Evolutionary conservation across 768 basidiomycete genomes (phyloP).

Genomic region (Tulasnella sp.): DNA sequence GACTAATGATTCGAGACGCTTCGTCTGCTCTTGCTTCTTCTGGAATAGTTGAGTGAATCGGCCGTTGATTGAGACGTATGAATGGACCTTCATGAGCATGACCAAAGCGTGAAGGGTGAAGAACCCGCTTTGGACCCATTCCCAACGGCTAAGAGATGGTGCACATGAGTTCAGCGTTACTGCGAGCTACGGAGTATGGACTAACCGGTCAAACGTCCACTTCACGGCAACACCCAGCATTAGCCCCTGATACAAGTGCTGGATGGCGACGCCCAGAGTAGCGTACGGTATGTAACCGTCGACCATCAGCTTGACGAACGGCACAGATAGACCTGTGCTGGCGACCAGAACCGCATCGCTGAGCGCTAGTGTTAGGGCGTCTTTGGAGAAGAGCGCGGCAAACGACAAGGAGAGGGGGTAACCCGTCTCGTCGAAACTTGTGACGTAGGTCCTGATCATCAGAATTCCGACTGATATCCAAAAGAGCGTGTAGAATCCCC

Average conservation of each 20-base stretch:
- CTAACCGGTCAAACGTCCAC: slow-evolving; percentile 86
- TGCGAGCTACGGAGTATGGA: not conserved
- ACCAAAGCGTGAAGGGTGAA: slow-evolving; percentile 82
- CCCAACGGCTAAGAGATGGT: slow-evolving; percentile 68
- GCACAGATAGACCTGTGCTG: slow-evolving; percentile 65
- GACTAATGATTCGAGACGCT: slow-evolving; percentile 46
- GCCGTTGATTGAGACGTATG: slow-evolving; percentile 86
- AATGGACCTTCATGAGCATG: slow-evolving; percentile 96
- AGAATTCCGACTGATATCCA: slow-evolving; percentile 69
- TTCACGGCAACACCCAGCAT: slow-evolving; percentile 70
- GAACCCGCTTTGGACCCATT: slow-evolving; percentile 95
- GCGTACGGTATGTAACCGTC: slow-evolving; percentile 80
- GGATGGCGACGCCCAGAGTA: slow-evolving; percentile 57
- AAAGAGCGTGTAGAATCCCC: slow-evolving; percentile 96
- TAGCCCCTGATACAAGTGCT: slow-evolving; percentile 72
- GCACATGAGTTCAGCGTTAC: not conserved
- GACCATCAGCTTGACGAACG: slow-evolving; percentile 72
- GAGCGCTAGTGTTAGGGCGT: slow-evolving; percentile 76
- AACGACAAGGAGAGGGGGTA: slow-evolving; percentile 75
- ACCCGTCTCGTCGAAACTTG: slow-evolving; percentile 72
- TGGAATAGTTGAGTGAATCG: slow-evolving; percentile 57
- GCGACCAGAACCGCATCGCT: slow-evolving; percentile 79
- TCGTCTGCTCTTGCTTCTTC: slow-evolving; percentile 46
- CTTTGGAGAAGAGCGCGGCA: slow-evolving; percentile 80
- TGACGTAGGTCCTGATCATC: slow-evolving; percentile 70